Percentiles rank a stretch among this genome's conserved stretches.
Conservation (phyloP, 495 filamentous ascomycete genomes). For the Penicillium herquei region DNA sequence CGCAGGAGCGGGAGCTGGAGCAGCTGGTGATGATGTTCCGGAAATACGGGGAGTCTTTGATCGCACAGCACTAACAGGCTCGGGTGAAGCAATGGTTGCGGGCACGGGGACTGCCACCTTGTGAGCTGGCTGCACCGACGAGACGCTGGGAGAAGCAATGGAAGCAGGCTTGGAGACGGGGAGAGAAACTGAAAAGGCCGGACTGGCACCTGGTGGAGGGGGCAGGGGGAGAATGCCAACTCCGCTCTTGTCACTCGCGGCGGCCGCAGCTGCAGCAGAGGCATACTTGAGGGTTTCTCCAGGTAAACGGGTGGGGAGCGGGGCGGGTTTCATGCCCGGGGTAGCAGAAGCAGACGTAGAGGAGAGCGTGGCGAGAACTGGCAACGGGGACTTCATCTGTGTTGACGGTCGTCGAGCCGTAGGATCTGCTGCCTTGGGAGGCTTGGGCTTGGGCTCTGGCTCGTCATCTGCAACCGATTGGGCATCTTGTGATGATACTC, state of each 20-base stretch:
- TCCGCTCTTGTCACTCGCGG: conserved; percentile 81
- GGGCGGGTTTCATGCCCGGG: conserved; percentile 88
- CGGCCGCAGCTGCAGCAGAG: conserved; percentile 91
- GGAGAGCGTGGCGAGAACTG: conserved; percentile 77
- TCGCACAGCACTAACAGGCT: conserved; percentile 33
- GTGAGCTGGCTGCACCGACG: conserved; percentile 51
- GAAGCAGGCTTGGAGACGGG: conserved; percentile 47
- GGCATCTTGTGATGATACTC: conserved; percentile 89
- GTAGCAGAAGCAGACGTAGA: conserved; percentile 55
- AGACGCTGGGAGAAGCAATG: conserved; percentile 53
- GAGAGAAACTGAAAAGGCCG: conserved; percentile 43
- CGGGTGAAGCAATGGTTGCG: conserved; percentile 29
- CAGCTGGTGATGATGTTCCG: conserved; percentile 16
- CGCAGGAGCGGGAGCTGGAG: conserved; percentile 40
- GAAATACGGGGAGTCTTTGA: conserved; percentile 47
- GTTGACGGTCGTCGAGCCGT: conserved; percentile 73
- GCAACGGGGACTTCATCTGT: conserved; percentile 91
- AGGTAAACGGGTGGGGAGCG: conserved; percentile 75
- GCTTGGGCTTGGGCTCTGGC: conserved; percentile 59
- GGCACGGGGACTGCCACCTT: conserved; percentile 33
- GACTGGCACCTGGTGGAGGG: conserved; percentile 70
- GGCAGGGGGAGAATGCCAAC: conserved; percentile 92
- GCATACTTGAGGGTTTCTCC: conserved; percentile 95
- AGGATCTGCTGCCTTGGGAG: conserved; percentile 41
- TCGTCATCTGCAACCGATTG: conserved; percentile 88